Evolutionary conservation across 345 rosid genomes (phyloP).

Genomic region (Dipteronia sinensis): DNA sequence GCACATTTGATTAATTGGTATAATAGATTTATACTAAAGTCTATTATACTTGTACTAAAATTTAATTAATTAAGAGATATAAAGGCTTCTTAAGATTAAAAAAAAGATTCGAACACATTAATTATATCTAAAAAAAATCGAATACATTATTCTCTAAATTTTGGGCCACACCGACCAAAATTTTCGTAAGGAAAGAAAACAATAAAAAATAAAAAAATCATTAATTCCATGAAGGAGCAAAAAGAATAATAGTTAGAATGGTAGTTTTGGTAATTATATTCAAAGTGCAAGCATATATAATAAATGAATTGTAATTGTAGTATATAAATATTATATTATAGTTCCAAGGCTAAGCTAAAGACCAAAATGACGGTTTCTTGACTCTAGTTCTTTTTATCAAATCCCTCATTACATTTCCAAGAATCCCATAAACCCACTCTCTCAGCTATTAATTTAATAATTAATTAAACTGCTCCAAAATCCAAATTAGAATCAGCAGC

Average conservation of each 20-base stretch:
- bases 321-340: neutral
- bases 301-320: no score
- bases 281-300: neutral
- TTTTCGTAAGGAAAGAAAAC: neutral
- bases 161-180: neutral
- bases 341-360: constrained; percentile 21
- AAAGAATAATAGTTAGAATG: neutral
- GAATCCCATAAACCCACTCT: constrained; percentile 13
- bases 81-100: neutral
- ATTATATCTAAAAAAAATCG: no score
- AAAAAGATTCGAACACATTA: no score
- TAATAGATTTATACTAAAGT: no score
- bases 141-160: constrained; percentile 9
- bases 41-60: no score
- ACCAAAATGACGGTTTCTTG: constrained; percentile 26
- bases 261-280: neutral
- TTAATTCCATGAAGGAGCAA: no score
- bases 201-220: no score
- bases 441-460: neutral
- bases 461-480: neutral
- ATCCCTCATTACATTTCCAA: constrained; percentile 30
- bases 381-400: constrained; percentile 23
- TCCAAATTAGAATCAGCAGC: neutral
- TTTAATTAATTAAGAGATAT: neutral
- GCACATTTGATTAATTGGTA: neutral